Evolutionary conservation across 768 basidiomycete genomes (phyloP), one percentile per base, ranked within the genome.

Genomic region (Boletus tylopilopsis): DNA sequence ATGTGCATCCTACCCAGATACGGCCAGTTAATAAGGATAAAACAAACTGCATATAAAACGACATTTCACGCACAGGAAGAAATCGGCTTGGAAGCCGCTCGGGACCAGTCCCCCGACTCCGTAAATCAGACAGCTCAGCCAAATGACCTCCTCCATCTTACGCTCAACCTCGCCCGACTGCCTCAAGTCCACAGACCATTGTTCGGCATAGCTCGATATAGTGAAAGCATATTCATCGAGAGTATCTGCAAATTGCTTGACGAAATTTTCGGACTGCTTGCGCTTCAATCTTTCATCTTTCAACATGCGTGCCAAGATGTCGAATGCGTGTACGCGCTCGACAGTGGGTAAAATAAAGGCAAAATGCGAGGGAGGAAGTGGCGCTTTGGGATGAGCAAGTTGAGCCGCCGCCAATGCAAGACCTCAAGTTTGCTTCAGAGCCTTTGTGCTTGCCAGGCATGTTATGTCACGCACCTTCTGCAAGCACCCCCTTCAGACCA

Each of bases 71-170:
- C 51, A 86, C 84, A 72, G 47, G 70, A 79, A 76, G 63, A 87
- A 85, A 27, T 66, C 54, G 7, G 59, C 45, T 40, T 12, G 37
- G 23, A 55, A 50, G 49, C 85, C 80, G 0, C 75, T 77, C 29
- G 75, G 72, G 60, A 81, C 64, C 70, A 83, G 9, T 73, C 76
- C 29, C 2, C 29, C 29, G 18, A 81, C 68, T 2, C 74, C 81
- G 53, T 81, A 88, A 18, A 83, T 58, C 13, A 84, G 49, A 0
- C 68, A 67, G 36, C 71, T 74, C 18, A 75, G 64, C 80, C 83
- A 88, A 4, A 69, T 59, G 6, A 88, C 57, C 57, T 88, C 85
- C 54, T 82, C 81, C 21, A 84, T 70, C 63, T 84, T 87, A n/a
- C 69, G 61, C n/a, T 73, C 70, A 7, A 81, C 56, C 52, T 74